phyloP scores from a whole-genome alignment of 768 basidiomycete species.

The Rossbeevera mucosa region DNA sequence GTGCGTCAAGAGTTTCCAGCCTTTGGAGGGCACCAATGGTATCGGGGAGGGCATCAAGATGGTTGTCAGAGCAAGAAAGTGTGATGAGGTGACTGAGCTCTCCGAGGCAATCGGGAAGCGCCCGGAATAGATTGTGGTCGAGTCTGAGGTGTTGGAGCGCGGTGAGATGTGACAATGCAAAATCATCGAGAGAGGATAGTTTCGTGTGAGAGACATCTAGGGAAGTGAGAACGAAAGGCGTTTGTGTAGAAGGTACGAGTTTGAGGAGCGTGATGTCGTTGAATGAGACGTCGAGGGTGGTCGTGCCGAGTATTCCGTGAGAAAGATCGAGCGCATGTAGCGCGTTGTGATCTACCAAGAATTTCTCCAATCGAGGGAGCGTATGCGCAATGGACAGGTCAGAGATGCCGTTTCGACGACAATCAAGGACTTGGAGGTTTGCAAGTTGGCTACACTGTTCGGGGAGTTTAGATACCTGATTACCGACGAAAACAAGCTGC shows the following conservation, averaged over 20 bases:
- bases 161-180: conserved; percentile 65
- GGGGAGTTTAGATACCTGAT: conserved; percentile 72
- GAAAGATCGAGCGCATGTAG: conserved; percentile 78
- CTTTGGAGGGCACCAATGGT: conserved; percentile 73
- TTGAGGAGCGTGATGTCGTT: conserved; percentile 86
- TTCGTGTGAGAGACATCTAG: conserved; percentile 88
- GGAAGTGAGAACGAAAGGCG: conserved; percentile 57
- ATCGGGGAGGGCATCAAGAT: conserved; percentile 68
- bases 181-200: conserved; percentile 76
- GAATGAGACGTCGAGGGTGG: conserved; percentile 65
- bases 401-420: conserved; percentile 75
- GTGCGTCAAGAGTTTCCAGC: conserved; percentile 75
- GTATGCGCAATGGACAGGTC: conserved; percentile 67
- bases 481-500: conserved; percentile 78
- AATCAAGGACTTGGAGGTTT: conserved; percentile 71
- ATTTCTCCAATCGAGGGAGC: conserved; percentile 61
- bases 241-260: conserved; percentile 46
- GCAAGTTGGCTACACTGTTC: conserved; percentile 50
- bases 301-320: conserved; percentile 59
- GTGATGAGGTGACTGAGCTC: conserved; percentile 63
- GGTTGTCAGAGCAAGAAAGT: conserved; percentile 90
- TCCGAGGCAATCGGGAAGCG: conserved; percentile 80
- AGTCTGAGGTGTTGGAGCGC: conserved; percentile 69
- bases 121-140: conserved; percentile 82
- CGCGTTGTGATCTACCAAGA: conserved; percentile 80